Conservation (phyloP, 1,284 basidiomycete species). For the Phlebopus sp. region DNA sequence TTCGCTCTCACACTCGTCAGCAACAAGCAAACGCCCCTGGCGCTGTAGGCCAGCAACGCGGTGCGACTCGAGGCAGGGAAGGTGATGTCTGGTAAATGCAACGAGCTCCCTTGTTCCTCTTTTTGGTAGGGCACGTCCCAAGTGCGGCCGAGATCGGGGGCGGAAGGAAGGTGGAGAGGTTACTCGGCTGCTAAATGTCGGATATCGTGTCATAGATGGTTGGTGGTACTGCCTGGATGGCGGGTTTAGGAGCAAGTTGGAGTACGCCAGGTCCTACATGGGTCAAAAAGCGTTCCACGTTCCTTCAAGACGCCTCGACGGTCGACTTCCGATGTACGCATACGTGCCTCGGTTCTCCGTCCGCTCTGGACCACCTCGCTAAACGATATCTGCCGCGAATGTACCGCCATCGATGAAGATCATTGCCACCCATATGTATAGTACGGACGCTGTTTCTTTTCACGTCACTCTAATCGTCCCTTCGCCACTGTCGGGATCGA, state of each 20-base stretch:
- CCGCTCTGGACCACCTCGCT: slow-evolving; percentile 21
- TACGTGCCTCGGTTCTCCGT: slow-evolving; percentile 11
- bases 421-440: slow-evolving; percentile 39
- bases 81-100: slow-evolving; percentile 71
- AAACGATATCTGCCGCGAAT: slow-evolving; percentile 21
- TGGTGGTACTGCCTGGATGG: slow-evolving; percentile 32
- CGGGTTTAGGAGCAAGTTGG: slow-evolving; percentile 30
- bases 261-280: slow-evolving; percentile 44
- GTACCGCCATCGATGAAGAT: slow-evolving; percentile 27
- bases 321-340: slow-evolving; percentile 11
- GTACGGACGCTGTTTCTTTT: slow-evolving; percentile 71
- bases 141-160: slow-evolving; percentile 62
- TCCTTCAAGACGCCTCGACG: slow-evolving; percentile 3
- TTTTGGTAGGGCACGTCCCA: slow-evolving; percentile 50
- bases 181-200: slow-evolving; percentile 53
- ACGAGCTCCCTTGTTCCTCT: slow-evolving; percentile 38
- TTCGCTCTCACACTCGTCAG: slow-evolving; percentile 81
- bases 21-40: slow-evolving; percentile 57
- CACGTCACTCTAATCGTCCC: slow-evolving; percentile 36
- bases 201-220: slow-evolving; percentile 38
- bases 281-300: slow-evolving; percentile 20
- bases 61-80: slow-evolving; percentile 54
- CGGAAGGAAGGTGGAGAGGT: slow-evolving; percentile 50
- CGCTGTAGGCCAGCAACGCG: slow-evolving; percentile 61
- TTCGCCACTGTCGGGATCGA: slow-evolving; percentile 17